These are phyloP conservation scores for Candida silvatica DNA, from an alignment of 805 yeast species.

Conservation along the genomic window DNA sequence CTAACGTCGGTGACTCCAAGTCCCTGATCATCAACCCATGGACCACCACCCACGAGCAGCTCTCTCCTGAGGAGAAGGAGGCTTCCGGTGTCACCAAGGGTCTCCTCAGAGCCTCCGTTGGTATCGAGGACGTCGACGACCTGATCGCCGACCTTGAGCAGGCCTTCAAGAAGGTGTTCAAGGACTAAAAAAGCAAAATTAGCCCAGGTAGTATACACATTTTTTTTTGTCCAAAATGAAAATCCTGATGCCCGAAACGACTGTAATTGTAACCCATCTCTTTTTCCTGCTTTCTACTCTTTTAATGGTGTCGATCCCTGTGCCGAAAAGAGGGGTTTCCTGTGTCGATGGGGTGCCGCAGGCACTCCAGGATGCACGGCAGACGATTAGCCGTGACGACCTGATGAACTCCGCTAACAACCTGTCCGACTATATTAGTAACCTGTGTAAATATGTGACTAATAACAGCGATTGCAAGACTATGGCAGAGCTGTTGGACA, in stretches of 20 bases:
- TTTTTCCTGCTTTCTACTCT: no score
- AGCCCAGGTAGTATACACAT: no score
- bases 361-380: conserved; percentile 9
- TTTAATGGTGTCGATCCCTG: no score
- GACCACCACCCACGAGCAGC: conserved; percentile 93
- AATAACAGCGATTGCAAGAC: not conserved
- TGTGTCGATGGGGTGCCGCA: no score
- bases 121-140: conserved; percentile 88
- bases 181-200: conserved; percentile 1
- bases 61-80: conserved; percentile 68
- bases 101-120: conserved; percentile 81
- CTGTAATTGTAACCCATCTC: no score
- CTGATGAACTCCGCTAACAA: conserved; percentile 18
- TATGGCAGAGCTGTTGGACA: conserved; percentile 7
- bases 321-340: no score
- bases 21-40: conserved; percentile 94
- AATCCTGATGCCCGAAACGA: no score
- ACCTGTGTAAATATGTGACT: conserved; percentile 8
- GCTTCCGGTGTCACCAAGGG: conserved; percentile 86
- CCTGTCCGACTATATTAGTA: conserved; percentile 17
- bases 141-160: conserved; percentile 84
- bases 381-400: conserved; percentile 8
- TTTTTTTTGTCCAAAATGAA: no score
- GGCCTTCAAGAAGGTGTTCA: conserved; percentile 61
- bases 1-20: conserved; percentile 95